Base-by-base conservation (phyloP, 352 stramenopile genomes). In the Globisporangium canariense region DNA sequence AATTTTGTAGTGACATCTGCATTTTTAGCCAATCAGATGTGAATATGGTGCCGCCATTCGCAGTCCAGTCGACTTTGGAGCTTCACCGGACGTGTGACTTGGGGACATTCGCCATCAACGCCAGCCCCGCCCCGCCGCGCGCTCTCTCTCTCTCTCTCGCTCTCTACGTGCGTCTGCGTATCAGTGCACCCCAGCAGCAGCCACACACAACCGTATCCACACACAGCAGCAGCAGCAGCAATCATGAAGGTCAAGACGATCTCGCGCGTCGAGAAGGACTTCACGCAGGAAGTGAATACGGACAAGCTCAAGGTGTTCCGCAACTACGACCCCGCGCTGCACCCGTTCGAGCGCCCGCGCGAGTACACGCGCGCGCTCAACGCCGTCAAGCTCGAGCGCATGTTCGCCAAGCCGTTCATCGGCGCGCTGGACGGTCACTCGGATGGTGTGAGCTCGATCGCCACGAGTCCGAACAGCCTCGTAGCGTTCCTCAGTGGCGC, bases 191-290 rank as follows among this genome's bases (percentile, higher is more conserved):
- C 16, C 50, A 56, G 14, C 25, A 53, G 18, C 4, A 51, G 11
- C 55, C 10, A 52, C 38, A 51, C 34, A 20, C 20, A 52, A 3
- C 43, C 36, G 8, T 34, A 59, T 30, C 54, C 3, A 13, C 34
- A 59, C 34, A 55, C 9, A 51, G n/a, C 58, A 28, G 3, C 51
- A 58, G n/a, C 65, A 61, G 16, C 47, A 55, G 4, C 18, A 50
- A 18, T 34, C 62, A 99, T 99, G 97, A 99, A 99, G 86, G 96
- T 99, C 62, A 99, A 99, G 83, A 98, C 97, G 9, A 98, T 99
- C 59, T 98, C 92, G 62, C 91, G 98, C 60, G 88, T 97, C 41
- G 86, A 98, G 75, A 90, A 97, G 65, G 88, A 94, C 56, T 98
- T 98, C 69, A 97, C 96, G 64, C 87, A 97, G 68, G 93, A 99